Evolutionary conservation across 768 basidiomycete species (phyloP), one percentile per base, ranked within the genome.

Genomic region (Podaxis sp.): DNA sequence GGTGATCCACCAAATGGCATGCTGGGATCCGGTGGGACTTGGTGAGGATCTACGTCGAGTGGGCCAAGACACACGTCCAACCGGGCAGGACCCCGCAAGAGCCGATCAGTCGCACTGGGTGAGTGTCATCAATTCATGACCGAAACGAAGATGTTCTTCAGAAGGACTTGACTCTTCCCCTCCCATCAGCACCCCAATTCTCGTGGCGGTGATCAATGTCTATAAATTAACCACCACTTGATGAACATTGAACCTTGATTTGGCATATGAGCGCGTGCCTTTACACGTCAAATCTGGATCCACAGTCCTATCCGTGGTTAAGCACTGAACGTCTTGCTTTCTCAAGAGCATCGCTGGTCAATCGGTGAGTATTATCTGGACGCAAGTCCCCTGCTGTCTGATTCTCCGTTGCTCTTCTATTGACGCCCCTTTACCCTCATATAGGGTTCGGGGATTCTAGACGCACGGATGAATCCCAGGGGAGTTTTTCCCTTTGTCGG

Each of bases 121-220:
- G 53, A 24, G 3, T 55, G 12, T 55, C 43, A 61, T 43, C 60
- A 55, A 61, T 40, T 50, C 47, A 52, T 51, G 11, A 51, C 33
- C 15, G 29, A 59, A 49, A 22, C 49, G 36, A 17, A 36, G 36
- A 41, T n/a, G 33, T 47, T 40, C 38, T 58, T 49, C 57, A 33
- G 27, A 50, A 49, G 57, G 19, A 33, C n/a, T 50, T 58, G 57
- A 46, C 41, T 8, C 17, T 19, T 19, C 7, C 36, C 5, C 25
- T 36, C 55, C 38, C 61, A 62, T 62, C 61, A 62, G 54, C 29
- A 62, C 61, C 61, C 61, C 55, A 62, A 56, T 55, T 62, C 61
- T 55, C 53, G 61, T 55, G 54, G 54, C 61, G 53, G 33, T 61
- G 60, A 55, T 55, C 52, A 40, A 27, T 24, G 49, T 27, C 51